Evolutionary conservation across 768 basidiomycete species (phyloP).

Genomic region (Rhizopogon sp.): DNA sequence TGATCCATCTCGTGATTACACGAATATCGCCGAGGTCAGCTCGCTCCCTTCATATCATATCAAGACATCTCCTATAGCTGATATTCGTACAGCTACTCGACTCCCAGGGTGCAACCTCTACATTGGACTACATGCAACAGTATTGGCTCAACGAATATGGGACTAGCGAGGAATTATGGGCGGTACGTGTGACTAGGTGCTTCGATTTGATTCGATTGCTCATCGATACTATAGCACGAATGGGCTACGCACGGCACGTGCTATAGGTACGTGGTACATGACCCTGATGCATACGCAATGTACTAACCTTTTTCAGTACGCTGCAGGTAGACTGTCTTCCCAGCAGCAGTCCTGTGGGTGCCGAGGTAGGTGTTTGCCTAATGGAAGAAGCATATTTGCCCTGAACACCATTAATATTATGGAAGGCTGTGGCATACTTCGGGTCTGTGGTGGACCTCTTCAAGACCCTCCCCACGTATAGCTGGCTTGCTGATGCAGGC

Average conservation of each 20-base stretch:
- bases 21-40: constrained; percentile 35
- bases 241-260: constrained; percentile 67
- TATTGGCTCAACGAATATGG: constrained; percentile 63
- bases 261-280: constrained; percentile 19
- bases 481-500: constrained; percentile 64
- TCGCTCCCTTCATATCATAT: neutral
- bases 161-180: constrained; percentile 61
- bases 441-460: constrained; percentile 53
- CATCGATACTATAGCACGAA: constrained; percentile 47
- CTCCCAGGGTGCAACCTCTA: constrained; percentile 52
- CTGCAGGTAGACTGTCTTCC: constrained; percentile 56
- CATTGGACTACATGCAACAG: constrained; percentile 54
- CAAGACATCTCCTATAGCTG: neutral
- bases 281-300: neutral
- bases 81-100: constrained; percentile 41
- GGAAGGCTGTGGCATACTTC: constrained; percentile 65
- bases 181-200: constrained; percentile 33
- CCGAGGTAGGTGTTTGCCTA: constrained; percentile 39
- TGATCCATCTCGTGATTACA: constrained; percentile 42
- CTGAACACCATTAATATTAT: constrained; percentile 1
- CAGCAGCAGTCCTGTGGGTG: constrained; percentile 49
- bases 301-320: constrained; percentile 37
- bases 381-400: neutral
- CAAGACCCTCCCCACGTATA: constrained; percentile 67
- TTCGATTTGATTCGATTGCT: neutral